Percentiles rank a stretch among this genome's conserved stretches.
Conservation (phyloP, 208 protist species). For the Tritrichomonas foetus region DNA sequence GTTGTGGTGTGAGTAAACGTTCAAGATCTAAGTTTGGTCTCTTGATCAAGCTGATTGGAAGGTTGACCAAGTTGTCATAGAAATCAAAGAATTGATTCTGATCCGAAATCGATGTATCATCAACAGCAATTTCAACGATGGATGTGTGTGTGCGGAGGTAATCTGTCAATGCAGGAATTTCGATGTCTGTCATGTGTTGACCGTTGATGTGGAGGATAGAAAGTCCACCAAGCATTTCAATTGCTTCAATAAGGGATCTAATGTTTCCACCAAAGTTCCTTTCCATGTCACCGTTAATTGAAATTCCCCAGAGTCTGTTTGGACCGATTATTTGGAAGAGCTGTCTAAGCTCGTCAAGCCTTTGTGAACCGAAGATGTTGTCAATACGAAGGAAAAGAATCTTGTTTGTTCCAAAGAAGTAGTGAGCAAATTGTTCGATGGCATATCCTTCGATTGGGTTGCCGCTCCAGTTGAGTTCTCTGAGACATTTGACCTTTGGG, state of each 20-base stretch:
- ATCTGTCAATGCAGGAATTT: not conserved
- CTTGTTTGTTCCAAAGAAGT: not conserved
- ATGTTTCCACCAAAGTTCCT: not conserved
- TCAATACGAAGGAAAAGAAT: not conserved
- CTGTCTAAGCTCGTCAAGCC: not conserved
- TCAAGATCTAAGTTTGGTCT: not conserved
- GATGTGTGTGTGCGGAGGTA: not conserved
- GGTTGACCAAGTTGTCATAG: not conserved
- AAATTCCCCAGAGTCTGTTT: slow-evolving; percentile 15
- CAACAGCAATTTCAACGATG: not conserved
- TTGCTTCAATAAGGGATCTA: not conserved
- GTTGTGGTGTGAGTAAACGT: not conserved
- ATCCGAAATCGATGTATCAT: not conserved
- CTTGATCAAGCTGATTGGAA: not conserved
- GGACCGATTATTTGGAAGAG: not conserved
- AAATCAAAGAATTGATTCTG: not conserved
- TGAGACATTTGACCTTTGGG: not conserved
- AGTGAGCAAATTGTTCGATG: not conserved
- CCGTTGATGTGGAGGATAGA: not conserved
- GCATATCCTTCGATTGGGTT: not conserved
- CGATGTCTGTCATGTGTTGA: not conserved
- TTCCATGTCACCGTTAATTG: not conserved
- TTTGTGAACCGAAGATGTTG: not conserved
- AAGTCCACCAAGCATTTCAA: not conserved
- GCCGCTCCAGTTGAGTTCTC: not conserved